Base-by-base conservation (phyloP, 1,139 yeast genomes). In the Meyerozyma guilliermondii region DNA sequence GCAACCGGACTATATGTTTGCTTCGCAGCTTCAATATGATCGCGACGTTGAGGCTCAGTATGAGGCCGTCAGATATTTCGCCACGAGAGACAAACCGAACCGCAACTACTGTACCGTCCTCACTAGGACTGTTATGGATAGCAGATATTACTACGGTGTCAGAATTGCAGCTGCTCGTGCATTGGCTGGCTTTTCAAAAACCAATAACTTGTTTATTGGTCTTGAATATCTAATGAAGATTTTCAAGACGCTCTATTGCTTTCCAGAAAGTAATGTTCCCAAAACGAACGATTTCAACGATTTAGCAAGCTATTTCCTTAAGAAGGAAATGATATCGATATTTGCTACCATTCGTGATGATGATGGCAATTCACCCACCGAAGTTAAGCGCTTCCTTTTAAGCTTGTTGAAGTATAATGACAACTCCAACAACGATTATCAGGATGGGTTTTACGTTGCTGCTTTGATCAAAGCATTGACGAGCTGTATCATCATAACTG, bases 1-100 rank as follows among this genome's bases (percentile, higher is more conserved):
- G 51, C 97, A 91, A 60, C 96, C 96, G 0, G 98, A 89, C 56
- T 87, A 88, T 58, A 94, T 92, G 97, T 92, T 79, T 60, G 88
- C 89, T 0, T 86, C 98, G 0, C 98, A 94, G 57, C 65, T 94
- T 30, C 94, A 87, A 53, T 95, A 88, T 59, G 99, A 94, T 63
- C 70, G 97, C 49, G 99, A 94, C 58, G 95, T 94, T 13, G 96
- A 89, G 50, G 98, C 98, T 0, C 99, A 94, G 57, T 68, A 79
- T 42, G 96, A 89, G 45, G 91, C 97, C 3, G 77, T 91, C 13
- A 68, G 75, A 40, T 87, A 78, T 60, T 91, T 88, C 61, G 82
- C 83, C 7, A 76, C 71, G 26, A 68, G 76, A 5, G 76, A 72
- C 36, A 76, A 78, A 45, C 87, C 91, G 0, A 60, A 58, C 16